Base-by-base conservation (phyloP, 139 green algal genomes). In the Pleodorina starrii region DNA sequence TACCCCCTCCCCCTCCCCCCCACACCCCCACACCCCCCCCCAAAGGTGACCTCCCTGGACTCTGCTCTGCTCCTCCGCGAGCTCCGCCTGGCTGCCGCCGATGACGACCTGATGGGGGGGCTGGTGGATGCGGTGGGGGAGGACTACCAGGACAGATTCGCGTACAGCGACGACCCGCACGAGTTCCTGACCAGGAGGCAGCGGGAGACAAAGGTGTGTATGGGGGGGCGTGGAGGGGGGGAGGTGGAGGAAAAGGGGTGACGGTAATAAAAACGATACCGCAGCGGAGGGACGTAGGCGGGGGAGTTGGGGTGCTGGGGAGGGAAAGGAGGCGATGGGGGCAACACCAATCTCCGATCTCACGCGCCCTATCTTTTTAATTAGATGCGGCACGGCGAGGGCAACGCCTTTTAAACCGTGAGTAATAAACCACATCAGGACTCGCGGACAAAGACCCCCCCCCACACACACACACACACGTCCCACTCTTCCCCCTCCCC, bases 51-150 rank as follows among this genome's bases (percentile, higher is more conserved):
- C 40, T 68, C 23, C 29, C 73, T 90, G 51, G 54, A 63, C 85
- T 17, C 54, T 5, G 6, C 9, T n/a, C 29, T 69, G 40, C 74
- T 90, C 40, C 73, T 90, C 54, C n/a, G 59, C 7, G 85, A 90
- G 73, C 57, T 90, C 40, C 57, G 57, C 29, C 73, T 46, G 66
- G 42, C 43, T 23, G 27, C 36, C 21, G 57, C 44, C 5, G 79
- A 50, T 9, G 83, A 81, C 46, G 46, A 69, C 11, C 44, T 88
- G 46, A 38, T 88, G 66, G 35, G 19, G 0, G 46, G 35, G 6
- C 35, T 81, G 35, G 32, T 35, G n/a, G 46, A 71, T 10, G 29
- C 46, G 42, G 21, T 77, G 0, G 17, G 5, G 27, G 60, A 87
- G 5, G 81, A 87, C 60, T 87, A 87, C 81, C 11, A 23, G 43